A percentile compares a stretch with the other conserved stretches of the same genome.
phyloP scores from a whole-genome alignment of 352 stramenopile genomes.

The Sclerospora graminicola region DNA sequence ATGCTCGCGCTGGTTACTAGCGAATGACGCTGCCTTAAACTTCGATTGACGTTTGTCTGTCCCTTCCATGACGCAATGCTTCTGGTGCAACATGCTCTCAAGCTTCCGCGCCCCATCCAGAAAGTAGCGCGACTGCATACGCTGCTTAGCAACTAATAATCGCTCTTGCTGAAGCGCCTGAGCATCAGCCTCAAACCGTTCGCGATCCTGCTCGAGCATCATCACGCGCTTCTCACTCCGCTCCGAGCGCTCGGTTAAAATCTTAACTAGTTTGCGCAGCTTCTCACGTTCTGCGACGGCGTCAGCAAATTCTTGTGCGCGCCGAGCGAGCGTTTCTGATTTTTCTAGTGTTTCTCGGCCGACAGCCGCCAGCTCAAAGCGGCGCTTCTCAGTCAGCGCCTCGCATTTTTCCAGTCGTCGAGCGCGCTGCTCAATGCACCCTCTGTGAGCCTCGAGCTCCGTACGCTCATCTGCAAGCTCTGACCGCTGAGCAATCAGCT shows the following conservation, averaged over 20 bases:
- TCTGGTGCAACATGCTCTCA: constrained; percentile 48
- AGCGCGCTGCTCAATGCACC: constrained; percentile 18
- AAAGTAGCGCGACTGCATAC: constrained; percentile 72
- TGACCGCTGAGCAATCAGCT: constrained; percentile 44
- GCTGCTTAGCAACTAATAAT: too few relatives aligned
- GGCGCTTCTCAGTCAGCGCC: constrained; percentile 1
- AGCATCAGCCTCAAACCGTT: too few relatives aligned
- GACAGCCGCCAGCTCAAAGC: constrained; percentile 27
- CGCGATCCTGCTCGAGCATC: too few relatives aligned
- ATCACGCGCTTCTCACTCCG: too few relatives aligned
- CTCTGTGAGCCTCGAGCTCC: constrained; percentile 32
- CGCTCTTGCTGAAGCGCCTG: too few relatives aligned
- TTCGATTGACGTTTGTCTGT: constrained; percentile 7
- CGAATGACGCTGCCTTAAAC: too few relatives aligned
- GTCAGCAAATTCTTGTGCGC: constrained; percentile 23
- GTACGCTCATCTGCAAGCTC: constrained; percentile 52
- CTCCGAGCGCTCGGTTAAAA: too few relatives aligned
- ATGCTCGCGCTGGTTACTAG: too few relatives aligned
- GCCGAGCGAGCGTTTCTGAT: constrained; percentile 32
- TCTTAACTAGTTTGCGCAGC: too few relatives aligned
- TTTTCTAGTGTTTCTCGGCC: constrained; percentile 39
- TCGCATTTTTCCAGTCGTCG: constrained; percentile 41
- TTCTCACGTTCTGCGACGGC: constrained; percentile 30
- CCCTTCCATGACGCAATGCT: constrained; percentile 24
- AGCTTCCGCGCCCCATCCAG: constrained; percentile 56